phyloP scores from a whole-genome alignment of 2,329 filamentous ascomycete genomes.

The Raffaelea arxii region DNA sequence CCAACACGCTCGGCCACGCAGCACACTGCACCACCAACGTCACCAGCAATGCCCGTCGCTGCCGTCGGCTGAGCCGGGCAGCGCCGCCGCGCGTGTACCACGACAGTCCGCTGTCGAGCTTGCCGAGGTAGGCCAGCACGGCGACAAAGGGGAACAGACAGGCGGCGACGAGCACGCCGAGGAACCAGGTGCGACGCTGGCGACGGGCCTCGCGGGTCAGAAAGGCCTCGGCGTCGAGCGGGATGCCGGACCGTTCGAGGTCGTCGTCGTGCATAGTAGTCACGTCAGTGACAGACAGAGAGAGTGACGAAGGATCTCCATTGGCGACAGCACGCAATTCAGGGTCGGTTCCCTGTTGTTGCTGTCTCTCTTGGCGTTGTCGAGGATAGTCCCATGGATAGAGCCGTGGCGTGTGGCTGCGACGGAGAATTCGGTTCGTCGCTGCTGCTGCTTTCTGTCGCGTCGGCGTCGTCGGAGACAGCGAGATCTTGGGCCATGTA shows the following conservation, averaged over 20 bases:
- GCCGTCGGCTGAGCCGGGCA: constrained; percentile 25
- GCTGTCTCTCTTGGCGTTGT: constrained; percentile 7
- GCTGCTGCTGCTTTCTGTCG: too few relatives aligned
- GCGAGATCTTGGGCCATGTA: too few relatives aligned
- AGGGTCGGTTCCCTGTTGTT: constrained; percentile 8
- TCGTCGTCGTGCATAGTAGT: background rate
- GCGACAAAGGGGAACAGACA: constrained; percentile 36
- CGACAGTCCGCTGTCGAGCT: constrained; percentile 33
- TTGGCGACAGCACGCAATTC: constrained; percentile 11
- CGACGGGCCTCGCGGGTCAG: constrained; percentile 18
- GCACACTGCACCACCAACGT: constrained; percentile 19
- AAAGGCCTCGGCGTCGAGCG: constrained; percentile 15
- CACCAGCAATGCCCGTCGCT: constrained; percentile 24
- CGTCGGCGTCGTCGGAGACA: too few relatives aligned
- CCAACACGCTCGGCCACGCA: constrained; percentile 13
- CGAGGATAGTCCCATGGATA: constrained; percentile 16
- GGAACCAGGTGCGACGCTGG: constrained; percentile 27
- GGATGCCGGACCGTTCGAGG: constrained; percentile 10
- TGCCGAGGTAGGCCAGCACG: constrained; percentile 31
- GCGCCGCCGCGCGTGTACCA: constrained; percentile 40
- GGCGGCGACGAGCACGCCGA: constrained; percentile 26
- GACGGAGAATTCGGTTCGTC: too few relatives aligned
- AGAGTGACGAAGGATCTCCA: background rate
- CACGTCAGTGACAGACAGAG: background rate
- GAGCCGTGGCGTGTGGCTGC: constrained; percentile 11